Evolutionary conservation across 306 rosid species (phyloP).

Genomic region (Delonix regia): DNA sequence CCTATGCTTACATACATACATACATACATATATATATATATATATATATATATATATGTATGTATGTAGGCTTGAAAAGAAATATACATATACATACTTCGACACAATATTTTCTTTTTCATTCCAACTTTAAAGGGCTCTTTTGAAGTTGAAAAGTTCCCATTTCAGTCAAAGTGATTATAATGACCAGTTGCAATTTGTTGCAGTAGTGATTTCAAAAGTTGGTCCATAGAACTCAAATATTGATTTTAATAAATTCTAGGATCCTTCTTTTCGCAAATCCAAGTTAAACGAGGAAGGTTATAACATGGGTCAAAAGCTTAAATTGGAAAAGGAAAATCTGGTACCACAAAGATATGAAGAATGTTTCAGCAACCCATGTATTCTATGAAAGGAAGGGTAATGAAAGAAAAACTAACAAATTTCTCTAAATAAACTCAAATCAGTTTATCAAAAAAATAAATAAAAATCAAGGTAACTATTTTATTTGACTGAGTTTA

Average conservation of each 20-base stretch:
- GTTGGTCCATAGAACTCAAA: not conserved
- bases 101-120: not conserved
- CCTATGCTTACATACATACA: too few relatives aligned
- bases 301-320: not conserved
- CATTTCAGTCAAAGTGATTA: constrained; percentile 2
- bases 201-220: constrained; percentile 24
- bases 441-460: not conserved
- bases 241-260: not conserved
- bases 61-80: too few relatives aligned
- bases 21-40: too few relatives aligned
- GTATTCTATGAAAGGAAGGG: not conserved
- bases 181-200: not conserved
- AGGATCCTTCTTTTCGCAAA: constrained; percentile 15
- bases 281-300: not conserved
- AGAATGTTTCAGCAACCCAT: not conserved
- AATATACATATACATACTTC: not conserved
- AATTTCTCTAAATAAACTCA: not conserved
- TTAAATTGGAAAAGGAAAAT: not conserved
- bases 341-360: not conserved
- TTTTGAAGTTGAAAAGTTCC: constrained; percentile 1
- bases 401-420: not conserved
- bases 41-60: too few relatives aligned
- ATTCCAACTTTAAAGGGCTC: not conserved
- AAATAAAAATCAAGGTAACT: not conserved
- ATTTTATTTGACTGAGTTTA: not conserved